Evolutionary conservation across 1,284 basidiomycete genomes (phyloP).

Genomic region (Cutaneotrichosporon dermatis): DNA sequence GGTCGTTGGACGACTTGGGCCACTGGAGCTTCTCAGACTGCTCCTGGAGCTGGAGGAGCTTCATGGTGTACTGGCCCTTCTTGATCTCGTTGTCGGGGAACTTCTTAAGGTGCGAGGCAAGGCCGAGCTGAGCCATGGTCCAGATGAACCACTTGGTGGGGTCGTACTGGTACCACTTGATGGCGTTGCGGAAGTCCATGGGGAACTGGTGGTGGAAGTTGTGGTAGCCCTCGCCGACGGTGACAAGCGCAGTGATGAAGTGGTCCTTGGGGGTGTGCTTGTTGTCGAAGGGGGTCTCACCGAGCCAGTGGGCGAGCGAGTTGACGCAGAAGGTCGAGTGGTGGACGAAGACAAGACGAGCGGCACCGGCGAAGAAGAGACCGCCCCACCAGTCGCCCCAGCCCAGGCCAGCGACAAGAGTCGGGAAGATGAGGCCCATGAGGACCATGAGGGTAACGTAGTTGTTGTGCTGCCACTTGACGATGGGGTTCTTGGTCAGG

Average conservation of each 20-base stretch:
- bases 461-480: slow-evolving; percentile 78
- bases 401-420: slow-evolving; percentile 65
- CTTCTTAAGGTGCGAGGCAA: slow-evolving; percentile 79
- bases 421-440: slow-evolving; percentile 72
- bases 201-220: slow-evolving; percentile 94
- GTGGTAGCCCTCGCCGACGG: slow-evolving; percentile 91
- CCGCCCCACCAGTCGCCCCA: slow-evolving; percentile 85
- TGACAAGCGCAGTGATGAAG: slow-evolving; percentile 77
- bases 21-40: slow-evolving; percentile 68
- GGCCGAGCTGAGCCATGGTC: slow-evolving; percentile 60
- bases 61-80: slow-evolving; percentile 89
- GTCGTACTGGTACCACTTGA: slow-evolving; percentile 83
- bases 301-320: slow-evolving; percentile 90
- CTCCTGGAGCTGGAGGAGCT: slow-evolving; percentile 73
- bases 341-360: slow-evolving; percentile 79
- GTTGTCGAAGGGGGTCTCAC: slow-evolving; percentile 87
- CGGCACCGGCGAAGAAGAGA: slow-evolving; percentile 77
- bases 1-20: slow-evolving; percentile 60
- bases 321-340: slow-evolving; percentile 95
- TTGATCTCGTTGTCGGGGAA: slow-evolving; percentile 92
- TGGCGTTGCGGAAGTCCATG: slow-evolving; percentile 90
- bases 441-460: slow-evolving; percentile 67
- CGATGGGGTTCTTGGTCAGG: slow-evolving; percentile 67
- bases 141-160: slow-evolving; percentile 83
- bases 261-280: slow-evolving; percentile 90